Base-by-base conservation (phyloP, 306 rosid genomes). In the Styphnolobium japonicum region DNA sequence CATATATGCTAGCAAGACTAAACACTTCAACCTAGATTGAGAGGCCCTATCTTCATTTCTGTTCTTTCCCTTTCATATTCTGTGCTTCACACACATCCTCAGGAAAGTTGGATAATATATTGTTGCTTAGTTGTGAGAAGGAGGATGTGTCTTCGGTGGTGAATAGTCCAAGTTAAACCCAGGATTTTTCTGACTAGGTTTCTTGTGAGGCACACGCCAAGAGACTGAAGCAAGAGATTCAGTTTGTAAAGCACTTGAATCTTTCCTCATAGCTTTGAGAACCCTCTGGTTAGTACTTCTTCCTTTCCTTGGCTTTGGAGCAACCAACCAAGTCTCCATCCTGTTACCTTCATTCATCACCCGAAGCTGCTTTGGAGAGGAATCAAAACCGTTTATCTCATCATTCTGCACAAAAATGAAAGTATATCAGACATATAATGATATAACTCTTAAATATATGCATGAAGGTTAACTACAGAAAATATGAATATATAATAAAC, bases 101-200 rank as follows among this genome's bases (percentile, higher is more conserved):
- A 69, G n/a, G 29, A 48, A 18, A 51, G 15, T 70, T 10, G 46
- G 29, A 10, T 6, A 27, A n/a, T 55, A 6, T 14, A 51, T 19
- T 71, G 23, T 23, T 61, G 34, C 27, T 88, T 76, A 89, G 82
- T 89, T 92, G 79, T 92, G 89, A 72, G 86, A 75, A 53, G 97
- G 92, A 76, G 97, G 94, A 79, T 92, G 94, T 43, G 91, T 87
- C 85, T 87, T 87, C 10, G 97, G 97, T 0, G 90, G 91, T 7
- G 88, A 72, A 73, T 92, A 92, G 56, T 92, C 97, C 77, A 82
- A 60, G 80, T 85, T 83, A 76, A 89, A 92, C 51, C 84, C 92
- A 0, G 85, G 90, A 71, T 75, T 82, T 77, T 85, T 82, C 82
- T 92, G 71, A 5, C 79, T 73, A n/a, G 39, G 76, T 78, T 83